A percentile compares a stretch with the other conserved stretches of the same genome.
Evolutionary conservation across 2,329 filamentous ascomycete species (phyloP).

Genomic region (Alternaria infectoria): DNA sequence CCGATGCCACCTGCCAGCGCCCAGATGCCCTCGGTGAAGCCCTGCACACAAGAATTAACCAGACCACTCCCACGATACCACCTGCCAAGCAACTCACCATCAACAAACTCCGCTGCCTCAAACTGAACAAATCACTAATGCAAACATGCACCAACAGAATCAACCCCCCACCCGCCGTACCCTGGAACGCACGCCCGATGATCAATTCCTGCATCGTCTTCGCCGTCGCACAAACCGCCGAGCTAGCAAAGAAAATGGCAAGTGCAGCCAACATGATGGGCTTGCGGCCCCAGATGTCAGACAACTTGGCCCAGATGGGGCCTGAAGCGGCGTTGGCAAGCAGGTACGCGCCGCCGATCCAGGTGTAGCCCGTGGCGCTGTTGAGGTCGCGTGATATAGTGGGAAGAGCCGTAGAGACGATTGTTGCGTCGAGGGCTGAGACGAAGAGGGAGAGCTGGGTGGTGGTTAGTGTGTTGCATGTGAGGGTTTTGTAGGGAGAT

Average conservation of each 20-base stretch:
- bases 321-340: constrained; percentile 71
- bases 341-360: constrained; percentile 78
- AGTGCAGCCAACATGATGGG: constrained; percentile 59
- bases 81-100: constrained; percentile 31
- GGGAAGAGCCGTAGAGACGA: constrained; percentile 70
- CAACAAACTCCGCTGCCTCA: constrained; percentile 58
- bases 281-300: constrained; percentile 66
- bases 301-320: constrained; percentile 72
- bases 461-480: neutral
- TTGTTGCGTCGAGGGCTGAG: constrained; percentile 59
- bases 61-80: neutral
- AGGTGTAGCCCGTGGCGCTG: constrained; percentile 74
- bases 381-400: constrained; percentile 69
- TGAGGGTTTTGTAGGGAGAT: neutral
- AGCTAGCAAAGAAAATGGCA: constrained; percentile 66
- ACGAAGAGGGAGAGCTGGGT: constrained; percentile 49
- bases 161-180: constrained; percentile 67
- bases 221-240: constrained; percentile 63
- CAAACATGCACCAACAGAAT: constrained; percentile 68
- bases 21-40: constrained; percentile 61
- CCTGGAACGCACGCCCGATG: constrained; percentile 66
- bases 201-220: constrained; percentile 66
- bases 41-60: constrained; percentile 23
- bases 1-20: constrained; percentile 61
- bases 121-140: constrained; percentile 68